Conservation (phyloP, 164 flowering plant species). For the Magnolia sinica region DNA sequence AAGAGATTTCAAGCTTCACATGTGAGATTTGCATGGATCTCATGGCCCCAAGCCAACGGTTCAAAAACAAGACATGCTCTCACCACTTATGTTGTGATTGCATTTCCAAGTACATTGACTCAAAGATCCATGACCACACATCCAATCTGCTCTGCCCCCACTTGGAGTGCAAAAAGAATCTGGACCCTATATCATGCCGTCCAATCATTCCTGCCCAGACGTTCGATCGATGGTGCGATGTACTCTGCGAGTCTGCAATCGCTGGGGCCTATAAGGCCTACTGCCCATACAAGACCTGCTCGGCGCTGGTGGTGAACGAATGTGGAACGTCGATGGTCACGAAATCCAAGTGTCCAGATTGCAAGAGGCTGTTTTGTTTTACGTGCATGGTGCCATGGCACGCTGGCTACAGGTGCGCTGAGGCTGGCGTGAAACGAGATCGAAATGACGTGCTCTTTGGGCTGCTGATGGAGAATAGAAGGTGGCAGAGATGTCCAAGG, state of each 20-base stretch:
- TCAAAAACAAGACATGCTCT: neutral
- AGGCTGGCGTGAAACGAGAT: conserved; percentile 16
- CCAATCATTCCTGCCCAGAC: neutral
- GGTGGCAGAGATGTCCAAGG: conserved; percentile 11
- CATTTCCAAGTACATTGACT: neutral
- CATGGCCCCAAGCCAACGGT: neutral
- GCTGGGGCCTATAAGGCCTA: neutral
- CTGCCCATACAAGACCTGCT: conserved; percentile 18
- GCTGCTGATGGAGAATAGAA: conserved; percentile 26
- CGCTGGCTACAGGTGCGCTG: conserved; percentile 22
- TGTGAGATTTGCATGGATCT: conserved; percentile 9
- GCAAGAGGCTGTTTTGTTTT: conserved; percentile 36
- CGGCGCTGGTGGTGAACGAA: conserved; percentile 11
- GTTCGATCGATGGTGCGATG: conserved; percentile 5
- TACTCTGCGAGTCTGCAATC: neutral
- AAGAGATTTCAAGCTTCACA: neutral
- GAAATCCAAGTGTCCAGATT: conserved; percentile 30
- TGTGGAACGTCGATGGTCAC: neutral
- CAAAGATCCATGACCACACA: neutral
- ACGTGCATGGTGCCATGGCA: conserved; percentile 39
- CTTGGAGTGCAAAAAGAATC: neutral
- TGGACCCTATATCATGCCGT: conserved; percentile 5
- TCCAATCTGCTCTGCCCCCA: conserved; percentile 8
- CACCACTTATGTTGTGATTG: conserved; percentile 4
- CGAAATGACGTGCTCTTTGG: conserved; percentile 25